Evolutionary conservation across 352 stramenopile genomes (phyloP).

Genomic region (Blastocystis sp.): DNA sequence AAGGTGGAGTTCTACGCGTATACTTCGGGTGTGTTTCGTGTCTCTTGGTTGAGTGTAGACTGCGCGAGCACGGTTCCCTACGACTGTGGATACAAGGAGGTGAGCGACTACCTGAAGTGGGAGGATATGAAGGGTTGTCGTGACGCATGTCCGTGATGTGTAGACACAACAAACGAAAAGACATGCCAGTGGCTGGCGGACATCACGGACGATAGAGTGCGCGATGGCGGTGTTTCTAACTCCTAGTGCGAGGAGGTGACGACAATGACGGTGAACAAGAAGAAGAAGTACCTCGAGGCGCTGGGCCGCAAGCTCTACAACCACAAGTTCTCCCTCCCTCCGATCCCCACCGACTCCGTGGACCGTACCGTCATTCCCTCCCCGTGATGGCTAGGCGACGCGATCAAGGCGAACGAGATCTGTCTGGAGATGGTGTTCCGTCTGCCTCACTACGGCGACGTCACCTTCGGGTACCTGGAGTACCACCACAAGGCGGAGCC

Average conservation of each 20-base stretch:
- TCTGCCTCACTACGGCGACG: slow-evolving; percentile 3
- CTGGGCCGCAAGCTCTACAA: slow-evolving; percentile 68
- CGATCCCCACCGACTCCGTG: not conserved
- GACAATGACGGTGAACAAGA: not conserved
- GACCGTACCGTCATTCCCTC: not conserved
- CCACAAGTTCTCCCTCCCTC: slow-evolving; percentile 46
- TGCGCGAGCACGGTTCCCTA: not conserved
- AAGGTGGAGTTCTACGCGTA: slow-evolving; percentile 63
- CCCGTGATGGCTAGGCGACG: not conserved
- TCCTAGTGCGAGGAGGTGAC: slow-evolving; percentile 27
- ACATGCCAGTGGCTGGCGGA: slow-evolving; percentile 21
- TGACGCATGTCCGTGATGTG: not conserved
- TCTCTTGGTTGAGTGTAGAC: slow-evolving; percentile 11
- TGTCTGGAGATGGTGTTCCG: slow-evolving; percentile 62
- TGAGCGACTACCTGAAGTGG: slow-evolving; percentile 67
- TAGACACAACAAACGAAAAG: not conserved
- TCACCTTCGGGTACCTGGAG: slow-evolving; percentile 30
- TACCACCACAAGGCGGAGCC: not conserved
- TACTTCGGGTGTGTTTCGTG: not conserved
- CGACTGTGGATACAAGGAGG: slow-evolving; percentile 46
- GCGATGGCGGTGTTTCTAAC: not conserved
- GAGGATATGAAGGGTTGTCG: slow-evolving; percentile 21
- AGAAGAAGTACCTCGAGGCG: slow-evolving; percentile 44
- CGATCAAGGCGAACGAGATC: slow-evolving; percentile 34
- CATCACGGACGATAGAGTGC: slow-evolving; percentile 3